These are phyloP conservation scores for Orobanche coerulescens DNA, from an alignment of 257 asterid species.

Conservation along the genomic window DNA sequence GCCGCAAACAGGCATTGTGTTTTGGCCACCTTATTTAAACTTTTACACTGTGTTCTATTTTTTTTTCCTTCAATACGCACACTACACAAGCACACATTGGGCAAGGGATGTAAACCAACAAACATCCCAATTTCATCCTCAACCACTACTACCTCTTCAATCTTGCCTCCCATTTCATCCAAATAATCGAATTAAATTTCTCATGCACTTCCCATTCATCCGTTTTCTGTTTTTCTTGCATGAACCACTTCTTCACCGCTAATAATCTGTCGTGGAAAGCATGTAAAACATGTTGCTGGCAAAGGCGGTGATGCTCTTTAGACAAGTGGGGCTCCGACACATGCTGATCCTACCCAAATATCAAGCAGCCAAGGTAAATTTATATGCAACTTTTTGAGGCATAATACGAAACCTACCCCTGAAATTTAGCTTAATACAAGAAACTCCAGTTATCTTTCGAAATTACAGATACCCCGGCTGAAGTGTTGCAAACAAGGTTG, in stretches of 20 bases:
- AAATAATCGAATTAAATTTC: constrained; percentile 55
- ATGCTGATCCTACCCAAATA: constrained; percentile 73
- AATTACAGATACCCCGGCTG: no score
- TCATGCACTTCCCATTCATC: constrained; percentile 83
- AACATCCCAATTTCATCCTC: constrained; percentile 74
- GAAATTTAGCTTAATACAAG: no score
- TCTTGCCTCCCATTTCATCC: constrained; percentile 65
- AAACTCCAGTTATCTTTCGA: no score
- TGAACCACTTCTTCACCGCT: constrained; percentile 73
- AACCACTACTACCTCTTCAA: constrained; percentile 54
- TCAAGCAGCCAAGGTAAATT: constrained; percentile 72
- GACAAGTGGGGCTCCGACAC: constrained; percentile 84
- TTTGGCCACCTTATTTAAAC: no score
- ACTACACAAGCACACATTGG: constrained; percentile 67
- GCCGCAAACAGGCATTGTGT: no score
- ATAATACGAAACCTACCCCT: no score
- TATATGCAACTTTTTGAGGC: no score
- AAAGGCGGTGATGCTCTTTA: constrained; percentile 77
- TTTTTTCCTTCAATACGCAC: no score
- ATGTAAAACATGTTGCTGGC: constrained; percentile 76
- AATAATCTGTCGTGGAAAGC: constrained; percentile 38
- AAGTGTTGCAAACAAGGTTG: no score
- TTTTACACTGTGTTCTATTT: no score
- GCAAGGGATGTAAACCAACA: constrained; percentile 70
- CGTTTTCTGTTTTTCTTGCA: constrained; percentile 53